These are phyloP conservation scores for Mycena venus DNA, from an alignment of 768 basidiomycete species.

Conservation along the genomic window DNA sequence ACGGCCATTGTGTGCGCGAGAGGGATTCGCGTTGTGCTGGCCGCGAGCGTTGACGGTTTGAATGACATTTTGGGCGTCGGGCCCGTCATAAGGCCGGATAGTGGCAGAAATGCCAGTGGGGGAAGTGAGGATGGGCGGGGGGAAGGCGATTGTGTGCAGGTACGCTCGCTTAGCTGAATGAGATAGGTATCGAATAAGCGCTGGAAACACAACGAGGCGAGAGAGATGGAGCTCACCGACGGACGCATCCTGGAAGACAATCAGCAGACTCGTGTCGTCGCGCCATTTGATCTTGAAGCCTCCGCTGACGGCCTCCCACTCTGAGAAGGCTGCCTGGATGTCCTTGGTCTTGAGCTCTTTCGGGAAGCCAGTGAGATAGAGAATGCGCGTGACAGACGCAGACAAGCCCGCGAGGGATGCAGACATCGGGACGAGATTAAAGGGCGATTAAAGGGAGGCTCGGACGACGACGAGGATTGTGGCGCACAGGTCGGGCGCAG, in stretches of 20 bases:
- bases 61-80: constrained; percentile 91
- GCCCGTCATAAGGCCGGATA: constrained; percentile 94
- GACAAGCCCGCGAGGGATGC: constrained; percentile 86
- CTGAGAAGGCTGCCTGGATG: constrained; percentile 90
- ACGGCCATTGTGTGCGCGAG: constrained; percentile 80
- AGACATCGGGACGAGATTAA: constrained; percentile 63
- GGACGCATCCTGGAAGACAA: constrained; percentile 93
- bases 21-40: constrained; percentile 71
- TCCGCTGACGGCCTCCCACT: constrained; percentile 87
- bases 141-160: constrained; percentile 88
- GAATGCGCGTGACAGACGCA: constrained; percentile 96
- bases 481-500: constrained; percentile 38
- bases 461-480: constrained; percentile 37
- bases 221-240: constrained; percentile 74
- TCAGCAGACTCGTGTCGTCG: constrained; percentile 94
- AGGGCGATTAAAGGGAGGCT: constrained; percentile 41
- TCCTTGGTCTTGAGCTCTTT: constrained; percentile 98
- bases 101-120: constrained; percentile 65
- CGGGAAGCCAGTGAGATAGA: constrained; percentile 91
- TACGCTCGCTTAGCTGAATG: constrained; percentile 92
- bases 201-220: not conserved
- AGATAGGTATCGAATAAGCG: constrained; percentile 13
- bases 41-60: constrained; percentile 85
- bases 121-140: constrained; percentile 77
- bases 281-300: constrained; percentile 99